phyloP scores from a whole-genome alignment of 805 yeast species.

The Myxozyma kluyveri region DNA sequence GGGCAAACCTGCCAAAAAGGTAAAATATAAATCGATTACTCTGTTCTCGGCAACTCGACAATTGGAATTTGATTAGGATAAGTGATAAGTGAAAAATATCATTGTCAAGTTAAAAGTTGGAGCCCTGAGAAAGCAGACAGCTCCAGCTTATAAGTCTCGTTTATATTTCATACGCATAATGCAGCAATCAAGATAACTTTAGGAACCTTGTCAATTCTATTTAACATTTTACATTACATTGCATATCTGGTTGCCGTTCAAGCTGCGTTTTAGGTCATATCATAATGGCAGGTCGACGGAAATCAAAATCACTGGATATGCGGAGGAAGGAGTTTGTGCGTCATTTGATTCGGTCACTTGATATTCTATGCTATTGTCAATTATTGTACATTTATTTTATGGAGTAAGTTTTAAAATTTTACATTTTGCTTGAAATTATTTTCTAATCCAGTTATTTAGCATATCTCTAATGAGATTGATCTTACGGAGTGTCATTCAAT shows the following conservation, averaged over 20 bases:
- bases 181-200: no score
- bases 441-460: constrained; percentile 4
- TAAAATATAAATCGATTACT: no score
- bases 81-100: no score
- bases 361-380: constrained; percentile 27
- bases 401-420: constrained; percentile 17
- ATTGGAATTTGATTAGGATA: no score
- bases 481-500: constrained; percentile 26
- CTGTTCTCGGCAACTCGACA: no score
- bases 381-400: constrained; percentile 25
- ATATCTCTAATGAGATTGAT: constrained; percentile 27
- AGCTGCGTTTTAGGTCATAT: neutral
- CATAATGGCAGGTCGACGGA: neutral
- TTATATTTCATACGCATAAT: no score
- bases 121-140: no score
- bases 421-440: neutral
- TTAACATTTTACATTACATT: no score
- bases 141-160: no score
- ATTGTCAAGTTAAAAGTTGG: no score
- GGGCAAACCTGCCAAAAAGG: no score
- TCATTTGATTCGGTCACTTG: constrained; percentile 28
- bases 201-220: neutral
- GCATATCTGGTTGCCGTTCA: no score
- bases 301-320: constrained; percentile 20
- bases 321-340: constrained; percentile 27